These are phyloP conservation scores for Oryza officinalis DNA, from an alignment of 176 grass and related monocot species.

Conservation along the genomic window DNA sequence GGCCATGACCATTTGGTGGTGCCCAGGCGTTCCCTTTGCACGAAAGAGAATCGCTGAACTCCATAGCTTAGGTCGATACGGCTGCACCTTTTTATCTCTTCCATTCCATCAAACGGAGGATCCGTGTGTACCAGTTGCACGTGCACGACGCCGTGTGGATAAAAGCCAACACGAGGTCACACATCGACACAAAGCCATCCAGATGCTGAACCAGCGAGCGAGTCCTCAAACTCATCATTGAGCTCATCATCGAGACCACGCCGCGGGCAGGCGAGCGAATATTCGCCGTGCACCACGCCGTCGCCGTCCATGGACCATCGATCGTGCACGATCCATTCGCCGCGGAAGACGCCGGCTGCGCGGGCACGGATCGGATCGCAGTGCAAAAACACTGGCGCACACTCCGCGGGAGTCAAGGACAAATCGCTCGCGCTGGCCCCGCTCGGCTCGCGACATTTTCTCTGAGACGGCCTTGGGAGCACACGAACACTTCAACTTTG, in stretches of 20 bases:
- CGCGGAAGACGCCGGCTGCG: no score
- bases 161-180: no score
- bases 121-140: no score
- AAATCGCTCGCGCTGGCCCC: neutral
- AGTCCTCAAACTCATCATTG: neutral
- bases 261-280: neutral
- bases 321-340: neutral
- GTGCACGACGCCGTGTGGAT: no score
- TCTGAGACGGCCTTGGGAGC: neutral
- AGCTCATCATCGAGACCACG: neutral
- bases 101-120: no score
- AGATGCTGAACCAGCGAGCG: neutral
- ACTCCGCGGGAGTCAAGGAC: neutral
- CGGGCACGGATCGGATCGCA: neutral
- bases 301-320: neutral
- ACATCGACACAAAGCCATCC: no score
- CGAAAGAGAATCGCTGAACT: no score
- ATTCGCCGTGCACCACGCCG: conserved; percentile 6
- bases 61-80: no score
- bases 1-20: no score
- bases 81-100: no score
- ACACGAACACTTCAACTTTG: conserved; percentile 14
- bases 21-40: no score
- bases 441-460: neutral
- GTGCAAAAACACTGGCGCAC: neutral